These are phyloP conservation scores for Heritiera fomes DNA, from an alignment of 345 rosid species.

Conservation along the genomic window DNA sequence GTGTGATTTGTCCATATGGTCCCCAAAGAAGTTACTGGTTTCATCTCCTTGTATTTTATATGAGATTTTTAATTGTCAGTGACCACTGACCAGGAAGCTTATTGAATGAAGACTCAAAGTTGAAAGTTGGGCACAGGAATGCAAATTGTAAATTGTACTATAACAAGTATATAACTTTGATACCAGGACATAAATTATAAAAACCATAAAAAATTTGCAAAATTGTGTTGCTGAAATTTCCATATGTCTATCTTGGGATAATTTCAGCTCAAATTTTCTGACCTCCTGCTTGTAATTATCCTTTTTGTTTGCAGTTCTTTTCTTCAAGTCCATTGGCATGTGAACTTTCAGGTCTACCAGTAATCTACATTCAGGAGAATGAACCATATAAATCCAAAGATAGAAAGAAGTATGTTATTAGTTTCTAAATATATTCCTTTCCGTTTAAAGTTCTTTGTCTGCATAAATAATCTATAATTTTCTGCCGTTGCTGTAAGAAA, in stretches of 20 bases:
- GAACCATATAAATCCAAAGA: conserved; percentile 30
- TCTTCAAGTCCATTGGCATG: conserved; percentile 58
- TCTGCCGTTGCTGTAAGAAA: too few relatives aligned
- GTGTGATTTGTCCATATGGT: too few relatives aligned
- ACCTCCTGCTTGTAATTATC: not conserved
- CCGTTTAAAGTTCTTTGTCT: too few relatives aligned
- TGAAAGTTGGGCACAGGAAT: too few relatives aligned
- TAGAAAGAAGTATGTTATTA: conserved; percentile 37
- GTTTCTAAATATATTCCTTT: not conserved
- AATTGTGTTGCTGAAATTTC: not conserved
- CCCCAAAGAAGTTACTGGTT: too few relatives aligned
- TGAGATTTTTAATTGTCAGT: too few relatives aligned
- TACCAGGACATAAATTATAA: not conserved
- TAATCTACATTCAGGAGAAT: conserved; percentile 36
- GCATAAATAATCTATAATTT: too few relatives aligned
- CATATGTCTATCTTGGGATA: not conserved
- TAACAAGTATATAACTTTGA: too few relatives aligned
- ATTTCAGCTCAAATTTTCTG: not conserved
- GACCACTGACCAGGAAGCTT: too few relatives aligned
- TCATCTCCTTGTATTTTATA: too few relatives aligned
- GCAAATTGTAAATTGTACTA: not conserved
- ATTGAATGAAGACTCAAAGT: too few relatives aligned
- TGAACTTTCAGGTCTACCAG: conserved; percentile 49
- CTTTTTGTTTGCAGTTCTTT: conserved; percentile 47
- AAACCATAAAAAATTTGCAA: not conserved